Evolutionary conservation across 257 asterid genomes (phyloP).

Genomic region (Orobanche coerulescens): DNA sequence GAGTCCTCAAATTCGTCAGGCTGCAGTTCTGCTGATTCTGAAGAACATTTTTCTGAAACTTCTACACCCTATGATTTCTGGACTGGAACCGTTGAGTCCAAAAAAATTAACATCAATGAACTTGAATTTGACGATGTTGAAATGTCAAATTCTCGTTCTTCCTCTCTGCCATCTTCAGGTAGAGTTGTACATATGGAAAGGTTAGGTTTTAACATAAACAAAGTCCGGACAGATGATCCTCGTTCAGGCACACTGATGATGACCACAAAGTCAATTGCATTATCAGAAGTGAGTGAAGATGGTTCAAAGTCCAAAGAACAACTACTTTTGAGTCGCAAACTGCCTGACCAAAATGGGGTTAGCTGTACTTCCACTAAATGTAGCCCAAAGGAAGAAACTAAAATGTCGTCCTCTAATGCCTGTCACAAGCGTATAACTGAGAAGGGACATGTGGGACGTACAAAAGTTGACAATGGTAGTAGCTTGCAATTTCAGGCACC

Average conservation of each 20-base stretch:
- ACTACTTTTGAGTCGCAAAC: slow-evolving; percentile 20
- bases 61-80: slow-evolving; percentile 63
- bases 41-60: slow-evolving; percentile 42
- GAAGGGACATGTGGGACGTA: slow-evolving; percentile 10
- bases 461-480: slow-evolving; percentile 22
- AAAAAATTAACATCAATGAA: slow-evolving; percentile 33
- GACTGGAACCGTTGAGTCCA: slow-evolving; percentile 43
- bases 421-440: neutral
- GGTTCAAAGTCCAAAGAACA: slow-evolving; percentile 27
- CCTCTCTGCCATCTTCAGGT: slow-evolving; percentile 23
- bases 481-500: slow-evolving; percentile 21
- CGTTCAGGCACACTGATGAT: slow-evolving; percentile 16
- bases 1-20: slow-evolving; percentile 33
- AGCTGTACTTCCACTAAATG: slow-evolving; percentile 13
- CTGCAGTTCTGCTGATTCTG: slow-evolving; percentile 28
- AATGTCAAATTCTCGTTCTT: slow-evolving; percentile 20
- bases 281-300: slow-evolving; percentile 23
- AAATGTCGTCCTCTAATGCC: slow-evolving; percentile 16
- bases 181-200: slow-evolving; percentile 19
- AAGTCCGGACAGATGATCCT: slow-evolving; percentile 19
- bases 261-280: slow-evolving; percentile 26
- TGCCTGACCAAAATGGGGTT: slow-evolving; percentile 15
- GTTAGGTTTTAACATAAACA: slow-evolving; percentile 23
- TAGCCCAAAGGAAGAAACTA: slow-evolving; percentile 21
- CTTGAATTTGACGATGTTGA: slow-evolving; percentile 27